Conservation (phyloP, 2,329 filamentous ascomycete genomes). For the Phaeosphaeriaceae sp. region DNA sequence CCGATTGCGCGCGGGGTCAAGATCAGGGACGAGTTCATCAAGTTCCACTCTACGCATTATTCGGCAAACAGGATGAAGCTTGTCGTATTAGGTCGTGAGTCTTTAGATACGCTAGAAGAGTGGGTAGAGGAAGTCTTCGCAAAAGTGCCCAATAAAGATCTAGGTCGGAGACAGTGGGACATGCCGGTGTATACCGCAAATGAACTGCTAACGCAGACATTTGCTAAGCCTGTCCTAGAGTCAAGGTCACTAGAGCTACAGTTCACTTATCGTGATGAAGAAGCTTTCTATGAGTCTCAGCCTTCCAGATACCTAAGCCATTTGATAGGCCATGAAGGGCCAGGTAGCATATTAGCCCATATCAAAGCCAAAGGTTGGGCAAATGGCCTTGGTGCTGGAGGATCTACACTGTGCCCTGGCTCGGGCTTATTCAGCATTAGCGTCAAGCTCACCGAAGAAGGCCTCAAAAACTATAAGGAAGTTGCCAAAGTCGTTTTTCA, state of each 20-base stretch:
- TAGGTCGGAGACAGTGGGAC: constrained; percentile 73
- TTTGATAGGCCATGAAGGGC: constrained; percentile 89
- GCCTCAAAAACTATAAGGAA: constrained; percentile 80
- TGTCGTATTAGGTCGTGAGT: constrained; percentile 81
- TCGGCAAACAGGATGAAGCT: constrained; percentile 95
- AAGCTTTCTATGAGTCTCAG: constrained; percentile 77
- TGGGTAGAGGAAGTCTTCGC: constrained; percentile 89
- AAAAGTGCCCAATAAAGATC: constrained; percentile 78
- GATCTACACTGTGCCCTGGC: constrained; percentile 77
- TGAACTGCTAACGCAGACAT: constrained; percentile 73
- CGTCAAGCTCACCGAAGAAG: constrained; percentile 83
- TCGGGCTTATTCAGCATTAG: constrained; percentile 80
- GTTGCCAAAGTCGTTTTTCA: constrained; percentile 86
- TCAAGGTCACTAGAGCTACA: constrained; percentile 77
- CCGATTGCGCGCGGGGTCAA: constrained; percentile 81
- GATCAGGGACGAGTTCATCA: constrained; percentile 88
- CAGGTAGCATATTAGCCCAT: constrained; percentile 88
- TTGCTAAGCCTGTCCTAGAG: constrained; percentile 92
- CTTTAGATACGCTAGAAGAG: constrained; percentile 78
- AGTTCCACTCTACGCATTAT: constrained; percentile 88
- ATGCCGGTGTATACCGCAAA: constrained; percentile 65
- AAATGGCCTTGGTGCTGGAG: constrained; percentile 79
- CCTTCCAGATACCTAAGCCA: constrained; percentile 88
- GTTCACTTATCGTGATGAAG: constrained; percentile 87
- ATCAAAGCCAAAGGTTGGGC: constrained; percentile 91